Conservation (phyloP, 352 stramenopile genomes). For the Pythium oligandrum region DNA sequence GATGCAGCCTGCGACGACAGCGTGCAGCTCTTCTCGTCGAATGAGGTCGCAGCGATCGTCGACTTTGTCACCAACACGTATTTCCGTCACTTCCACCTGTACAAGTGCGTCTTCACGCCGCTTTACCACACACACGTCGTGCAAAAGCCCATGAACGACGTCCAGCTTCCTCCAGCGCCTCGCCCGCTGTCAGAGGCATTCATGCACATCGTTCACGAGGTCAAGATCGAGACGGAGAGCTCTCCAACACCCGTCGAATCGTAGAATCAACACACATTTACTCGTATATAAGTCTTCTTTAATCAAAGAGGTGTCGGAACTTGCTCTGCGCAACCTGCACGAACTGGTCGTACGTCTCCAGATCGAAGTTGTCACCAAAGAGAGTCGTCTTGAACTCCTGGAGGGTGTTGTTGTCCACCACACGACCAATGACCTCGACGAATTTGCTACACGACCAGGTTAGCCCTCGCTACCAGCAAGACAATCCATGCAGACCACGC, state of each 20-base stretch:
- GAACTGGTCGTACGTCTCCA: constrained; percentile 82
- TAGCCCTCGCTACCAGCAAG: no score
- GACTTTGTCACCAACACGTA: constrained; percentile 78
- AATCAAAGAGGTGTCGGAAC: constrained; percentile 67
- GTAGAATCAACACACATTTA: no score
- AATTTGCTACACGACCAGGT: constrained; percentile 41
- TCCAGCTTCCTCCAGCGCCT: constrained; percentile 33
- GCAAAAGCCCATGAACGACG: constrained; percentile 35
- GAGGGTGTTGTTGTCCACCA: constrained; percentile 63
- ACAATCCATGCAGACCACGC: not conserved
- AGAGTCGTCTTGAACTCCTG: constrained; percentile 85
- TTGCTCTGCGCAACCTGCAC: constrained; percentile 72
- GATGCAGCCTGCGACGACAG: constrained; percentile 17
- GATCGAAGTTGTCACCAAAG: constrained; percentile 77
- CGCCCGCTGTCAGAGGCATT: constrained; percentile 35
- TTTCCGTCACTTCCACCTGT: constrained; percentile 75
- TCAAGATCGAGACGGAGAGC: not conserved
- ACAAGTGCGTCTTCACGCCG: constrained; percentile 78
- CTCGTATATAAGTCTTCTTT: constrained; percentile 9
- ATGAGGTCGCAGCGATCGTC: constrained; percentile 49
- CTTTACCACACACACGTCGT: constrained; percentile 47
- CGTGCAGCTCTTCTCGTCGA: constrained; percentile 47
- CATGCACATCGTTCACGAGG: constrained; percentile 21
- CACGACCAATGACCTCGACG: constrained; percentile 81
- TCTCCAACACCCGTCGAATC: no score